A percentile compares a stretch with the other conserved stretches of the same genome.
These are phyloP conservation scores for Kodamaea kaohsiungensis DNA, from an alignment of 805 yeast species.

Conservation along the genomic window DNA sequence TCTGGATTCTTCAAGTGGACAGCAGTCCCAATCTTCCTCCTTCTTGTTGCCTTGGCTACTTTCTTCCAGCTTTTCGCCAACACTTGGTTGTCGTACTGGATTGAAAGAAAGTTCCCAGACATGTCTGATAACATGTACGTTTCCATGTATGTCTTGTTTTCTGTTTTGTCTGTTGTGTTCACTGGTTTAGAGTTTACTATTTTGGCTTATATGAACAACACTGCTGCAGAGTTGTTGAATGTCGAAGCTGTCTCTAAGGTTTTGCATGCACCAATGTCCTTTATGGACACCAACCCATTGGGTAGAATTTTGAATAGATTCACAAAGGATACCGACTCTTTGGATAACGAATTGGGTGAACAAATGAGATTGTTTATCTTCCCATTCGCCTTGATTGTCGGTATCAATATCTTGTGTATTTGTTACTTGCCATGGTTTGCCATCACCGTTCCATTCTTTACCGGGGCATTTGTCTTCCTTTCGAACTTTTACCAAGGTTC, in stretches of 20 bases:
- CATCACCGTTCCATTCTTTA: conserved; percentile 54
- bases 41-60: conserved; percentile 36
- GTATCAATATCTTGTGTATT: conserved; percentile 46
- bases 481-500: conserved; percentile 50
- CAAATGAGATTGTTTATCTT: conserved; percentile 42
- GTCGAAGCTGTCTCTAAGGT: conserved; percentile 38
- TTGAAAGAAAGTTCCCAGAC: conserved; percentile 31
- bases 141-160: conserved; percentile 35
- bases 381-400: conserved; percentile 42
- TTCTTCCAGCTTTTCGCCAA: conserved; percentile 44
- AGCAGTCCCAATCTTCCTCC: conserved; percentile 35
- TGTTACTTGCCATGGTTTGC: conserved; percentile 57
- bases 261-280: conserved; percentile 45
- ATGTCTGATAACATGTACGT: conserved; percentile 35
- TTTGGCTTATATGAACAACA: conserved; percentile 45
- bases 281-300: conserved; percentile 44
- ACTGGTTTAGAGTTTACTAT: conserved; percentile 41
- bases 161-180: conserved; percentile 39
- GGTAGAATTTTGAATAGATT: conserved; percentile 47
- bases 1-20: conserved; percentile 36
- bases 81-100: conserved; percentile 48
- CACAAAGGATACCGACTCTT: conserved; percentile 47
- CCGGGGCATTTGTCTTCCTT: conserved; percentile 35
- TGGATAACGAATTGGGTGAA: conserved; percentile 47
- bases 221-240: conserved; percentile 36